A percentile compares a stretch with the other conserved stretches of the same genome.
Conservation (phyloP, 176 grass and related monocot genomes). For the Eleusine coracana region DNA sequence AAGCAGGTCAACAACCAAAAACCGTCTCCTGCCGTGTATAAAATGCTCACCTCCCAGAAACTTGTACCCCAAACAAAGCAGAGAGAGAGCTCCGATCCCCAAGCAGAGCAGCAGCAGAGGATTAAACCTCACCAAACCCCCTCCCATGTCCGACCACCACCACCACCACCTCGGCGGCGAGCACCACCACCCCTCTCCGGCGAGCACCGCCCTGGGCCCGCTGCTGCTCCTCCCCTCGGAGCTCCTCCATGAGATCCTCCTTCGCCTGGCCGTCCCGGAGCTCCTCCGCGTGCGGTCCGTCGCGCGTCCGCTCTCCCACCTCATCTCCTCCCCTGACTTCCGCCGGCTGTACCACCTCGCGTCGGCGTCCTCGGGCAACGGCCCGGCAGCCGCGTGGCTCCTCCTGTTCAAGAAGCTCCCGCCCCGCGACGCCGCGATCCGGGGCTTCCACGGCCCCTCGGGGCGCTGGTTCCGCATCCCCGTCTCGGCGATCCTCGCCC, state of each 20-base stretch:
- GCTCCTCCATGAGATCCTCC: constrained; percentile 84
- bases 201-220: constrained; percentile 36
- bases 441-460: constrained; percentile 82
- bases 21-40: constrained; percentile 16
- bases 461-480: constrained; percentile 89
- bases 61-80: constrained; percentile 43
- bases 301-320: constrained; percentile 66
- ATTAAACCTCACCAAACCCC: constrained; percentile 55
- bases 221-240: constrained; percentile 70
- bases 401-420: constrained; percentile 90
- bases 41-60: constrained; percentile 25
- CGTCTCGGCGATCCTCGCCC: constrained; percentile 56
- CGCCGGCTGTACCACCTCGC: constrained; percentile 76
- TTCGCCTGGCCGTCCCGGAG: constrained; percentile 75
- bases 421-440: constrained; percentile 62
- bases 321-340: constrained; percentile 70
- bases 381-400: constrained; percentile 73
- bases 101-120: constrained; percentile 20
- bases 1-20: constrained; percentile 31
- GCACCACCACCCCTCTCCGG: constrained; percentile 36
- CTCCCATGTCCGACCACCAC: constrained; percentile 44
- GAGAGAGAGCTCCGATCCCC: constrained; percentile 31
- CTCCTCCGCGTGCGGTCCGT: constrained; percentile 76
- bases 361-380: constrained; percentile 46
- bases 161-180: constrained; percentile 38